These are phyloP conservation scores for Alternaria metachromatica DNA, from an alignment of 2,329 filamentous ascomycete species.

Conservation along the genomic window DNA sequence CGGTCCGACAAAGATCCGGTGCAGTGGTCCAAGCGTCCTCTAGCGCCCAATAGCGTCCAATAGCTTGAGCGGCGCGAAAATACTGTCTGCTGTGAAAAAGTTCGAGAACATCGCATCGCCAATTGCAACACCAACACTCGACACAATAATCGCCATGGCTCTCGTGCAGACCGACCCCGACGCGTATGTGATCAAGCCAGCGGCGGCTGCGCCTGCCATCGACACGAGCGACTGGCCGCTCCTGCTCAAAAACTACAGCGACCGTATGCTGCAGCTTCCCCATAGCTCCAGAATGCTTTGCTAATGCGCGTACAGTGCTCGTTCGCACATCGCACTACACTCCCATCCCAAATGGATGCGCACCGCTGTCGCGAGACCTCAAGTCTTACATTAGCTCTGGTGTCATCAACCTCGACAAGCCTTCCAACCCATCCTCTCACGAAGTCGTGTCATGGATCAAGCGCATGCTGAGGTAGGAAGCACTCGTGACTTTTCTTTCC, in stretches of 20 bases:
- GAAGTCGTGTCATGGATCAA: slow-evolving; percentile 99
- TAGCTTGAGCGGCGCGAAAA: slow-evolving; percentile 20
- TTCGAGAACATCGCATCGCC: slow-evolving; percentile 34
- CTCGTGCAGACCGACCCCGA: slow-evolving; percentile 56
- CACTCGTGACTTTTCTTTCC: background rate
- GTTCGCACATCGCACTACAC: slow-evolving; percentile 97
- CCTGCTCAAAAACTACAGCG: slow-evolving; percentile 94
- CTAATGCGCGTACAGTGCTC: slow-evolving; percentile 66
- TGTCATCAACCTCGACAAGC: slow-evolving; percentile 98
- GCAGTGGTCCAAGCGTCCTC: background rate
- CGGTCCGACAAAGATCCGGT: slow-evolving; percentile 12
- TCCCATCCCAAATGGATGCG: slow-evolving; percentile 90
- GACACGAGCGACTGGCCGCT: slow-evolving; percentile 92
- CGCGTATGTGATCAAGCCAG: slow-evolving; percentile 91
- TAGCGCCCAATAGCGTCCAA: background rate
- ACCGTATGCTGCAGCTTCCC: slow-evolving; percentile 67
- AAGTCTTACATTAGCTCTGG: slow-evolving; percentile 97
- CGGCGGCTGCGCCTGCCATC: slow-evolving; percentile 76
- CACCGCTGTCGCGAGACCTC: slow-evolving; percentile 89
- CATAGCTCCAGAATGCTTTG: slow-evolving; percentile 26
- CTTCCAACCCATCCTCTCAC: slow-evolving; percentile 96
- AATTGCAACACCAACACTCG: slow-evolving; percentile 35
- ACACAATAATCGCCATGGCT: slow-evolving; percentile 41
- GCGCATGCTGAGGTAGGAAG: slow-evolving; percentile 81
- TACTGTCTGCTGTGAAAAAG: slow-evolving; percentile 28